Evolutionary conservation across 1,284 basidiomycete genomes (phyloP).

Genomic region (Earliella scabrosa): DNA sequence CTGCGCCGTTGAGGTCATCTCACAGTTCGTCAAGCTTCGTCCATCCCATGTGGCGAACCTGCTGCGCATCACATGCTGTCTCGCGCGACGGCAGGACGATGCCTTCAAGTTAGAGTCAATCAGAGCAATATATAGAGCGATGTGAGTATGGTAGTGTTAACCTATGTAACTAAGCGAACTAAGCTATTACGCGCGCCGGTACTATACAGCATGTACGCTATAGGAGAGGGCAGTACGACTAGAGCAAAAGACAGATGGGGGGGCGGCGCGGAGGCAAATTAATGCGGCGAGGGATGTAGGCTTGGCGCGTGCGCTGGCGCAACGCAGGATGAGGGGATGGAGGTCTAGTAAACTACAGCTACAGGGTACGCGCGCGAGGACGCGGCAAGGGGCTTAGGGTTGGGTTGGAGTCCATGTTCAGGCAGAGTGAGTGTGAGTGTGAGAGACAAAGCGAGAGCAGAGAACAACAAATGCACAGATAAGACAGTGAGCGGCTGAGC

Average conservation of each 20-base stretch:
- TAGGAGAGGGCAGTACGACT: background rate
- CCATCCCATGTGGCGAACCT: too few relatives aligned
- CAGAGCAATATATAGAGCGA: background rate
- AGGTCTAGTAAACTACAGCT: conserved; percentile 19
- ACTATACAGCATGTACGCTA: conserved; percentile 3
- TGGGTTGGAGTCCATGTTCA: background rate
- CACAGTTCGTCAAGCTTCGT: too few relatives aligned
- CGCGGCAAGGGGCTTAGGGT: background rate
- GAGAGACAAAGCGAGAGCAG: conserved; percentile 10
- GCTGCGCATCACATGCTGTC: too few relatives aligned
- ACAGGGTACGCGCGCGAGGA: conserved; percentile 8
- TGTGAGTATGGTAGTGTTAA: background rate
- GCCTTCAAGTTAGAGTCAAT: too few relatives aligned
- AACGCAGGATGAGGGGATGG: too few relatives aligned
- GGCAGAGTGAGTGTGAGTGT: background rate
- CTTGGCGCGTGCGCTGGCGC: too few relatives aligned
- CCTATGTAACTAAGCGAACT: background rate
- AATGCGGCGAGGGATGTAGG: background rate
- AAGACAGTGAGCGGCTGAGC: background rate
- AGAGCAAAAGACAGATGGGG: background rate
- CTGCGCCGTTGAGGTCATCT: too few relatives aligned
- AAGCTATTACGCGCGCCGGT: background rate
- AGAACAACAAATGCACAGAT: conserved; percentile 7
- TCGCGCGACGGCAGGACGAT: too few relatives aligned
- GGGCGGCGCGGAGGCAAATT: background rate